A percentile compares a stretch with the other conserved stretches of the same genome.
Evolutionary conservation across 768 basidiomycete genomes (phyloP).

Genomic region (Mycena vitilis): DNA sequence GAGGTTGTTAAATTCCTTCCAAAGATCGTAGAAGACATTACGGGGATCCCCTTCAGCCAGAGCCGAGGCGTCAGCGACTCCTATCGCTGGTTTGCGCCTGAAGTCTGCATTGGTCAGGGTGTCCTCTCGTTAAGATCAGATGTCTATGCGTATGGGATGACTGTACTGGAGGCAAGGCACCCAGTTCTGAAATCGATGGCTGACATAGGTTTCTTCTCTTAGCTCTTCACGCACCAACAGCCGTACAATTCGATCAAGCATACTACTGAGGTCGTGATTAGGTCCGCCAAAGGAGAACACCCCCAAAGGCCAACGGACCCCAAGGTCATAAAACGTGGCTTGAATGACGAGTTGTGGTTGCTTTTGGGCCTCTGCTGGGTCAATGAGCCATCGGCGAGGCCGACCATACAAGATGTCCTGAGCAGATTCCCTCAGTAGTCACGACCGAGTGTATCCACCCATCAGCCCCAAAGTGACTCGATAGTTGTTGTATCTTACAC

Average conservation of each 20-base stretch:
- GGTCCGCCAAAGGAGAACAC: conserved; percentile 52
- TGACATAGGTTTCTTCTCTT: conserved; percentile 1
- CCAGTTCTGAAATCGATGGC: not conserved
- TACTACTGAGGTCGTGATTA: conserved; percentile 62
- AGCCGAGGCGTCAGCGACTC: conserved; percentile 59
- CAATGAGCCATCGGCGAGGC: conserved; percentile 48
- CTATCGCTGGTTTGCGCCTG: conserved; percentile 67
- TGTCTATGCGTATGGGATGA: conserved; percentile 69
- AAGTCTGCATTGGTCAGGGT: conserved; percentile 62
- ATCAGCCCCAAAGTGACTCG: too few relatives aligned
- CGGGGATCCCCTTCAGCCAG: conserved; percentile 68
- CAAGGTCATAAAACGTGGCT: conserved; percentile 51
- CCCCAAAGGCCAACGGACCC: conserved; percentile 55
- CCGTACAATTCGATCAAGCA: conserved; percentile 64
- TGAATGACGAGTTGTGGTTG: conserved; percentile 60
- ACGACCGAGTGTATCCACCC: too few relatives aligned
- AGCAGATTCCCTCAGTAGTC: conserved; percentile 20
- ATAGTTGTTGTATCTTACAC: too few relatives aligned
- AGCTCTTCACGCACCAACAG: conserved; percentile 66
- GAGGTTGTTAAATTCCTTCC: not conserved
- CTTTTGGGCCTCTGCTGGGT: conserved; percentile 59
- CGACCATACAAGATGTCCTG: conserved; percentile 52
- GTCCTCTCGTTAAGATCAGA: conserved; percentile 61
- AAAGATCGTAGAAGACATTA: conserved; percentile 68
- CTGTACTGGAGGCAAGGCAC: conserved; percentile 61